Percentiles rank a stretch among this genome's conserved stretches.
phyloP scores from a whole-genome alignment of 257 asterid species.

The Handroanthus guayacan region DNA sequence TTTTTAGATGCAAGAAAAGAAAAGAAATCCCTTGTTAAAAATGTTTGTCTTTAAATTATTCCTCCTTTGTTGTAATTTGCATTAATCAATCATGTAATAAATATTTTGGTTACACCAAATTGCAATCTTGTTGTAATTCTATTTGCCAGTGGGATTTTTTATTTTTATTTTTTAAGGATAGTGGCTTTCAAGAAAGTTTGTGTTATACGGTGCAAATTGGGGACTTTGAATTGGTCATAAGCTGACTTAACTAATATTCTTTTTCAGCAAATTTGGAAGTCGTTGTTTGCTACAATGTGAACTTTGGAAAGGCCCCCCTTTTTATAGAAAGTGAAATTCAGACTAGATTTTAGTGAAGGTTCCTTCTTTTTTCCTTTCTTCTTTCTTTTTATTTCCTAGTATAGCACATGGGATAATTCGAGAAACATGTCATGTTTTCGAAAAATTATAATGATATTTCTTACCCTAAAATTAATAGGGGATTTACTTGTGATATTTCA shows the following conservation, averaged over 20 bases:
- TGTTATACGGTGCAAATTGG: conserved; percentile 36
- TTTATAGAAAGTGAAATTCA: not conserved
- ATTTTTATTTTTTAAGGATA: no score
- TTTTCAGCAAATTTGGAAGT: conserved; percentile 25
- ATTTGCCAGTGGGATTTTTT: not conserved
- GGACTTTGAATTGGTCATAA: conserved; percentile 56
- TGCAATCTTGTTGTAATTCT: not conserved
- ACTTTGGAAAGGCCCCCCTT: conserved; percentile 8
- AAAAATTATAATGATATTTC: no score
- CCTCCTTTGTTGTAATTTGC: no score
- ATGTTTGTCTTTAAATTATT: not conserved
- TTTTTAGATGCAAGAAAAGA: conserved; percentile 29
- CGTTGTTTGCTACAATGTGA: not conserved
- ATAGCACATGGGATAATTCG: conserved; percentile 17
- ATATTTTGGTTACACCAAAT: not conserved
- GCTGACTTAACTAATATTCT: conserved; percentile 40
- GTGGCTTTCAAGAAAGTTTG: not conserved
- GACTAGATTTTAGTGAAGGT: conserved; percentile 31
- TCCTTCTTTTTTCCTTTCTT: conserved; percentile 37
- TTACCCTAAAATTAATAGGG: no score
- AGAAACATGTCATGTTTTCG: no score
- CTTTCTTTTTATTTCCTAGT: not conserved
- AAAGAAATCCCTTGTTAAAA: no score
- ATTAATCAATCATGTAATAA: not conserved
- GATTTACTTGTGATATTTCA: no score